Evolutionary conservation across 257 asterid species (phyloP).

Genomic region (Ballota nigra): DNA sequence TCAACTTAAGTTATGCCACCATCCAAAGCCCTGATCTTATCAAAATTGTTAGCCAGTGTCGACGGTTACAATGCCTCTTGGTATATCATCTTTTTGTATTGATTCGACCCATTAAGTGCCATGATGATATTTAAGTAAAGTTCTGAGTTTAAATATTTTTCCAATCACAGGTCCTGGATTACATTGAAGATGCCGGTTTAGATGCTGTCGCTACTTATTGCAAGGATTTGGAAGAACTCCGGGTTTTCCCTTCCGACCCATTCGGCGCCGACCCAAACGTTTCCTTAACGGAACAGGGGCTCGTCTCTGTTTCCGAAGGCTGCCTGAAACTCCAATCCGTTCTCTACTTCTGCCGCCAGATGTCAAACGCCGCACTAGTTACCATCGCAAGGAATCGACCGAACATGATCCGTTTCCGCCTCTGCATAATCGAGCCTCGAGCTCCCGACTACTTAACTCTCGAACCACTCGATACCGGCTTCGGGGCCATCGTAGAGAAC

Average conservation of each 20-base stretch:
- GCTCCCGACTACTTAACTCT: conserved; percentile 64
- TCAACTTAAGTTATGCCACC: conserved; percentile 48
- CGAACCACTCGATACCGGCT: conserved; percentile 74
- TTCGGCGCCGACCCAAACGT: conserved; percentile 65
- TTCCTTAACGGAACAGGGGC: conserved; percentile 78
- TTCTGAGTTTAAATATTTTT: background rate
- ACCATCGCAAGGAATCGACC: conserved; percentile 73
- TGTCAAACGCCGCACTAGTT: conserved; percentile 76
- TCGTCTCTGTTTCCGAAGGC: conserved; percentile 75
- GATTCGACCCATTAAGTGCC: background rate
- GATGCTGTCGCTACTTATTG: conserved; percentile 65
- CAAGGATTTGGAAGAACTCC: conserved; percentile 77
- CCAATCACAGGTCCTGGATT: conserved; percentile 65
- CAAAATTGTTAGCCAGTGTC: conserved; percentile 68
- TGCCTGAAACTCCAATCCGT: conserved; percentile 87
- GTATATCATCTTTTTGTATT: conserved; percentile 33
- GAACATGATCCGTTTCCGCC: conserved; percentile 61
- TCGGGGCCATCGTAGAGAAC: conserved; percentile 76
- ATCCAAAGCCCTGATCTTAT: conserved; percentile 60
- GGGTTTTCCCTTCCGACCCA: conserved; percentile 89
- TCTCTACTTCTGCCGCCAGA: conserved; percentile 82
- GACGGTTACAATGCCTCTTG: conserved; percentile 68
- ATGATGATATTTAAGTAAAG: background rate
- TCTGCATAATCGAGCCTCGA: conserved; percentile 74
- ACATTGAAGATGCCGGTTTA: conserved; percentile 78